Conservation (phyloP, 129 eudicot species). For the Calendula officinalis region DNA sequence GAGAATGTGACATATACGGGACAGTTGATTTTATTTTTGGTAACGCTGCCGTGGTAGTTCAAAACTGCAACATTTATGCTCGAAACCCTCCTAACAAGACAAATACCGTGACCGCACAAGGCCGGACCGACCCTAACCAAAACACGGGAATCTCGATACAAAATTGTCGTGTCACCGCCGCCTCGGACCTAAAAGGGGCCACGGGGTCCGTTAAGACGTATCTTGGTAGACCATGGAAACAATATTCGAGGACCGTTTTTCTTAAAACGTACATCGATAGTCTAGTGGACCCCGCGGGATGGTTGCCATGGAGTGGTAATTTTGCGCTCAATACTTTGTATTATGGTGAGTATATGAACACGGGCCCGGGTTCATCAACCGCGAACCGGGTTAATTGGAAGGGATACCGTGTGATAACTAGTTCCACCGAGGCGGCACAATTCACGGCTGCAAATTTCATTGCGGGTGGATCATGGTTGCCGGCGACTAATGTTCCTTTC, state of each 20-base stretch:
- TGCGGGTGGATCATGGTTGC: constrained; percentile 57
- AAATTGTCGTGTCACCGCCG: constrained; percentile 43
- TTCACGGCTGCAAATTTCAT: constrained; percentile 51
- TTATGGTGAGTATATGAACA: constrained; percentile 50
- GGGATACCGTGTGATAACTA: constrained; percentile 51
- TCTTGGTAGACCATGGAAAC: constrained; percentile 56
- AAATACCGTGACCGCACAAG: constrained; percentile 58
- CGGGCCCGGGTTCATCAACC: constrained; percentile 48
- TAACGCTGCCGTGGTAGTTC: constrained; percentile 47
- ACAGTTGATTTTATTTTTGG: constrained; percentile 57
- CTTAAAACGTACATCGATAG: constrained; percentile 38
- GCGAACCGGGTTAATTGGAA: constrained; percentile 45
- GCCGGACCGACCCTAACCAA: constrained; percentile 53
- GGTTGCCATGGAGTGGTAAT: constrained; percentile 53
- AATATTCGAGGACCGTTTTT: constrained; percentile 49
- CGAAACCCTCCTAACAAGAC: constrained; percentile 46
- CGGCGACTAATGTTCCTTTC: constrained; percentile 48
- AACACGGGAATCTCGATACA: constrained; percentile 57
- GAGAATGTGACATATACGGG: constrained; percentile 56
- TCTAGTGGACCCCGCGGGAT: constrained; percentile 43
- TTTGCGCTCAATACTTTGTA: constrained; percentile 47
- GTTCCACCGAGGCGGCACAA: constrained; percentile 38
- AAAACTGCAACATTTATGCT: constrained; percentile 55
- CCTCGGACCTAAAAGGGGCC: constrained; percentile 32
- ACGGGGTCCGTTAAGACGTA: constrained; percentile 38